Percentiles rank a stretch among this genome's conserved stretches.
phyloP scores from a whole-genome alignment of 495 filamentous ascomycete genomes.

The Mytilinidion resinicola region DNA sequence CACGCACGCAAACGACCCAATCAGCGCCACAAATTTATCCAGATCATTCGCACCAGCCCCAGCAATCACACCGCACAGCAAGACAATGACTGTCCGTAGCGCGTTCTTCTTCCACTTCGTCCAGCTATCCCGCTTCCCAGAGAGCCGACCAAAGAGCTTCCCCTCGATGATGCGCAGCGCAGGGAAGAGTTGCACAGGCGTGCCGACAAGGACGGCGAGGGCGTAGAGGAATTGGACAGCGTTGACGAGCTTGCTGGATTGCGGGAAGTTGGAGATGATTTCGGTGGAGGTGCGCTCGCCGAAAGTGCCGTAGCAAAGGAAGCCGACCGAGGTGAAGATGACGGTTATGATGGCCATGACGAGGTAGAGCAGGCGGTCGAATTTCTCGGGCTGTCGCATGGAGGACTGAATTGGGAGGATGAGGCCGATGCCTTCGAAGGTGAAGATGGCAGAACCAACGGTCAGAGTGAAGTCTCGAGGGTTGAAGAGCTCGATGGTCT shows the following conservation, averaged over 20 bases:
- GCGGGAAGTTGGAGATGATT: slow-evolving; percentile 60
- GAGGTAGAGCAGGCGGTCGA: slow-evolving; percentile 49
- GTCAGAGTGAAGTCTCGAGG: slow-evolving; percentile 54
- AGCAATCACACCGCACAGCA: slow-evolving; percentile 46
- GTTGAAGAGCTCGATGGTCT: slow-evolving; percentile 53
- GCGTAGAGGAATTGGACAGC: slow-evolving; percentile 61
- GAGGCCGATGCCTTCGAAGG: slow-evolving; percentile 62
- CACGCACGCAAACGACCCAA: slow-evolving; percentile 56
- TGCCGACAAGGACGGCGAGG: slow-evolving; percentile 54
- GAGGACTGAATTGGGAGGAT: slow-evolving; percentile 59
- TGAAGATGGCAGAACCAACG: slow-evolving; percentile 59
- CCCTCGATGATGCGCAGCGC: slow-evolving; percentile 56
- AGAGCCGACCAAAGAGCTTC: slow-evolving; percentile 45
- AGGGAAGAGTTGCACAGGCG: slow-evolving; percentile 60
- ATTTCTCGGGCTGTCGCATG: slow-evolving; percentile 55
- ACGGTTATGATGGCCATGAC: slow-evolving; percentile 60
- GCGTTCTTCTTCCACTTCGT: slow-evolving; percentile 65
- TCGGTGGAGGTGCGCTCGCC: slow-evolving; percentile 52
- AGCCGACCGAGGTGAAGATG: slow-evolving; percentile 57
- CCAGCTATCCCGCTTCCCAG: slow-evolving; percentile 46
- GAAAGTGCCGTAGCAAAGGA: slow-evolving; percentile 60
- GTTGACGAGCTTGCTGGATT: slow-evolving; percentile 56
- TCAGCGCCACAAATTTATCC: slow-evolving; percentile 59
- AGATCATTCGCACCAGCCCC: slow-evolving; percentile 52
- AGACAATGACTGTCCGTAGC: slow-evolving; percentile 46